Evolutionary conservation across 495 filamentous ascomycete species (phyloP).

Genomic region (Penicillium fimorum): DNA sequence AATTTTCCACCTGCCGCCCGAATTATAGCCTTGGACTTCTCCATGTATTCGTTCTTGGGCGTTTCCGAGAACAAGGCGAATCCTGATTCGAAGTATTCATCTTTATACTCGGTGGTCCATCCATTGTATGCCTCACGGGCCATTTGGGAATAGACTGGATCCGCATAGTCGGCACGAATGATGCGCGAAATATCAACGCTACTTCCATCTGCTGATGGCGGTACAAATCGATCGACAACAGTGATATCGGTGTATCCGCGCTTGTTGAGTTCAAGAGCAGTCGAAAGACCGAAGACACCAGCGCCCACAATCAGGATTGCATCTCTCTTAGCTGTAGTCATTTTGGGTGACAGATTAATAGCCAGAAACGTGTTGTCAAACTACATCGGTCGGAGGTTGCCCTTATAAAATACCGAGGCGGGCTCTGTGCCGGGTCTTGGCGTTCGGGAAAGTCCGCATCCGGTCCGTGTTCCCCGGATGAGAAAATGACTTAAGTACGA

Average conservation of each 20-base stretch:
- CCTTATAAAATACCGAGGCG: slow-evolving; percentile 9
- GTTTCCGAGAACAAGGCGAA: slow-evolving; percentile 8
- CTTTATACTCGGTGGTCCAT: slow-evolving; percentile 44
- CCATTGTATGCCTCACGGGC: slow-evolving; percentile 54
- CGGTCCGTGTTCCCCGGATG: slow-evolving; percentile 21
- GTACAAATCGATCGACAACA: slow-evolving; percentile 55
- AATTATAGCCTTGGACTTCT: slow-evolving; percentile 11
- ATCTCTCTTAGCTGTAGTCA: slow-evolving; percentile 28
- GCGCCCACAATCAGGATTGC: slow-evolving; percentile 16
- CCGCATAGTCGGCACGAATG: slow-evolving; percentile 66
- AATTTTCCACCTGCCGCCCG: slow-evolving; percentile 4
- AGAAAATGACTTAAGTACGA: not conserved
- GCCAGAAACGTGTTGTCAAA: slow-evolving; percentile 1
- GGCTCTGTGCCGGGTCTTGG: slow-evolving; percentile 25
- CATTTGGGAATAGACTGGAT: slow-evolving; percentile 59
- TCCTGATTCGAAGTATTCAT: slow-evolving; percentile 4
- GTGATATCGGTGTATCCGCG: slow-evolving; percentile 21
- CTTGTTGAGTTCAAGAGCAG: slow-evolving; percentile 13
- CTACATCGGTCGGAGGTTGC: not conserved
- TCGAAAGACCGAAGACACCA: slow-evolving; percentile 19
- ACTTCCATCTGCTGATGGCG: slow-evolving; percentile 53
- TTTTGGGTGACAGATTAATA: slow-evolving; percentile 5
- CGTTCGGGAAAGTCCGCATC: slow-evolving; percentile 18
- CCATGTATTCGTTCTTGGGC: slow-evolving; percentile 24
- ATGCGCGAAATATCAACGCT: slow-evolving; percentile 62